A percentile compares a stretch with the other conserved stretches of the same genome.
phyloP scores from a whole-genome alignment of 2,329 filamentous ascomycete species.

The Diaporthe batatas region DNA sequence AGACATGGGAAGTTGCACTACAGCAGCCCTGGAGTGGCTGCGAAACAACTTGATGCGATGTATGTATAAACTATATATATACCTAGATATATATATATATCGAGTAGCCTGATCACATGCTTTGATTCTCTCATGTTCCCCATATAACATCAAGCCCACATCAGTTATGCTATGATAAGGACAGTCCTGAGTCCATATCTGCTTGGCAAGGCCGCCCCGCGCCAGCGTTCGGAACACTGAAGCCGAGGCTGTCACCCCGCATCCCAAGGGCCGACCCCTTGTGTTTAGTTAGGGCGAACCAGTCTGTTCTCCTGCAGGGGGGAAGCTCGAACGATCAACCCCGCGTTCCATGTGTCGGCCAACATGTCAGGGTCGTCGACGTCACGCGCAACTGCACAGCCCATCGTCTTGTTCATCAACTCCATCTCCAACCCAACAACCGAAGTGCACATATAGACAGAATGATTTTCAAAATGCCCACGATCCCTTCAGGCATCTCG shows the following conservation, averaged over 20 bases:
- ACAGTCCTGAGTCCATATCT: not conserved
- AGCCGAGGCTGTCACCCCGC: slow-evolving; percentile 1
- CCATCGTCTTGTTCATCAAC: not conserved
- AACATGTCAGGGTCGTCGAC: slow-evolving; percentile 13
- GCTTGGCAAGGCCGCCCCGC: not conserved
- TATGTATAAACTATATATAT: not conserved
- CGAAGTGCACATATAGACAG: not conserved
- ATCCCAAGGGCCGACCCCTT: not conserved
- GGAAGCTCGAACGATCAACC: not conserved
- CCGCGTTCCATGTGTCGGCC: slow-evolving; percentile 7
- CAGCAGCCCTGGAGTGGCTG: not conserved
- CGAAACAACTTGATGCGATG: not conserved
- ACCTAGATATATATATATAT: too few species aligned
- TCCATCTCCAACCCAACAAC: not conserved
- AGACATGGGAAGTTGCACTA: not conserved
- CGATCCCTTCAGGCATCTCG: not conserved
- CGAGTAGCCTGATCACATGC: not conserved
- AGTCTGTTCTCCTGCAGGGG: slow-evolving; percentile 15
- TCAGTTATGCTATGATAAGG: too few species aligned
- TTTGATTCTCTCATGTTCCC: not conserved
- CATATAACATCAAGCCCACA: not conserved
- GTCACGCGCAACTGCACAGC: not conserved
- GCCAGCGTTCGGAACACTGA: not conserved
- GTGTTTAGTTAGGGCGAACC: slow-evolving; percentile 9
- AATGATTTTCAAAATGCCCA: not conserved